Evolutionary conservation across 345 rosid genomes (phyloP).

Genomic region (Ceriops tagal): DNA sequence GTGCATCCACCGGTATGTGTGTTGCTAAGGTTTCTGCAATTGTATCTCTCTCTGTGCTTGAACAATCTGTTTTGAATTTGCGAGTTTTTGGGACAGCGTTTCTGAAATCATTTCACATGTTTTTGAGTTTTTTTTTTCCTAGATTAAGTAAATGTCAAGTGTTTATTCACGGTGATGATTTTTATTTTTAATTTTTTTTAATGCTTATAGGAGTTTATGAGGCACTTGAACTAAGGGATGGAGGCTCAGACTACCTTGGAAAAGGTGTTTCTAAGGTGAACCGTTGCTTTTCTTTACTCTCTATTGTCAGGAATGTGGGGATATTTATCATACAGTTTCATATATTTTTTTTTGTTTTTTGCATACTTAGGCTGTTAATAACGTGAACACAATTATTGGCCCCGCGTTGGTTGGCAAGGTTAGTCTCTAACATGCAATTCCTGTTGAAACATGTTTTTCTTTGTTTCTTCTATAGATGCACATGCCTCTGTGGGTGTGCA

Average conservation of each 20-base stretch:
- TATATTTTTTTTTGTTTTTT: neutral
- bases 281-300: neutral
- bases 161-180: neutral
- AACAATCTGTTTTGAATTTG: neutral
- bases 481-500: too few relatives aligned
- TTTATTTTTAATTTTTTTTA: conserved; percentile 3
- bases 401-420: conserved; percentile 75
- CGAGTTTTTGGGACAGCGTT: neutral
- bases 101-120: neutral
- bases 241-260: conserved; percentile 65
- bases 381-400: conserved; percentile 54
- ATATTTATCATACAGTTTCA: too few relatives aligned
- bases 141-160: too few relatives aligned
- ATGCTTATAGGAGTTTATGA: conserved; percentile 48
- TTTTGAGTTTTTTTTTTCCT: neutral
- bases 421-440: neutral
- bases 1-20: conserved; percentile 60
- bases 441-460: too few relatives aligned
- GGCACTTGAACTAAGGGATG: conserved; percentile 64
- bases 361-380: conserved; percentile 48
- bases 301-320: neutral
- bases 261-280: conserved; percentile 65
- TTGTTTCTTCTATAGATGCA: too few relatives aligned
- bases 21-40: neutral
- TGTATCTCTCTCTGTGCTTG: too few relatives aligned